Conservation (phyloP, 176 grass and related monocot species). For the Themeda triandra region DNA sequence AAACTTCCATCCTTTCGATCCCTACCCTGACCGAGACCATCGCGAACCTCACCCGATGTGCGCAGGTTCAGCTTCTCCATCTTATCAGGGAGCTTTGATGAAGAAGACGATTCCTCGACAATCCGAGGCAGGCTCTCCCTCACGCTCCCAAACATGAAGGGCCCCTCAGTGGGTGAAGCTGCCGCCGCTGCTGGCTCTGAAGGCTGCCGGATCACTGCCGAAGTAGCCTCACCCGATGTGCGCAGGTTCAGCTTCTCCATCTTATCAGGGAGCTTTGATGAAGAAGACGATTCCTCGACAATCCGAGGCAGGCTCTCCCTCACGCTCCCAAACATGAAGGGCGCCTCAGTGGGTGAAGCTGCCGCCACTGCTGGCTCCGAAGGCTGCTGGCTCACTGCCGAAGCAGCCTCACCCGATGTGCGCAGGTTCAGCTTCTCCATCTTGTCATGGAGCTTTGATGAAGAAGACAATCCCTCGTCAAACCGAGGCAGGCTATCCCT, state of each 20-base stretch:
- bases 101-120: conserved; percentile 2
- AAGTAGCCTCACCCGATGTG: not conserved
- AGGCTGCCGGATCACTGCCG: conserved; percentile 12
- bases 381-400: conserved; percentile 15
- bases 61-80: conserved; percentile 60
- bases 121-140: conserved; percentile 43
- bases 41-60: not conserved
- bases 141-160: conserved; percentile 40
- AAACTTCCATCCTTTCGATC: conserved; percentile 3
- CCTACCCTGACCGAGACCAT: conserved; percentile 3
- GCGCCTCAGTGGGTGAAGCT: conserved; percentile 1
- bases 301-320: conserved; percentile 43
- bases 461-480: conserved; percentile 10
- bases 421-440: conserved; percentile 61
- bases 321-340: conserved; percentile 40
- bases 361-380: not conserved
- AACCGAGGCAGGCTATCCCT: conserved; percentile 45
- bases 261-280: conserved; percentile 39
- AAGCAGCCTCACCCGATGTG: not conserved
- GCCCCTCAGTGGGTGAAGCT: not conserved
- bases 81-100: conserved; percentile 39
- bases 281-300: conserved; percentile 2
- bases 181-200: not conserved
- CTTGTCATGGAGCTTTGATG: conserved; percentile 38
- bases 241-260: conserved; percentile 60